Evolutionary conservation across 2,329 filamentous ascomycete species (phyloP).

Genomic region (Aureobasidium mangrovei): DNA sequence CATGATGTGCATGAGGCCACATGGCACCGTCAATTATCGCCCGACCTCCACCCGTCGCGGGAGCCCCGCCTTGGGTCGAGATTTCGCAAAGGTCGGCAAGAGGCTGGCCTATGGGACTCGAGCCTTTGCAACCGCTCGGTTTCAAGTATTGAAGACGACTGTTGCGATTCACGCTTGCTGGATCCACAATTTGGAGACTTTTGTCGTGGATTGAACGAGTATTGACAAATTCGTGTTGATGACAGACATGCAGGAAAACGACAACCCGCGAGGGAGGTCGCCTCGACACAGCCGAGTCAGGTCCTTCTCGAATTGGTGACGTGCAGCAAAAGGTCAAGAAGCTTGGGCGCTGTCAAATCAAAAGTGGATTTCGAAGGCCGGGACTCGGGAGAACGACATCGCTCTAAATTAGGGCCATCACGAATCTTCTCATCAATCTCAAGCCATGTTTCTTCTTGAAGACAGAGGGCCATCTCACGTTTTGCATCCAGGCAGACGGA

Average conservation of each 20-base stretch:
- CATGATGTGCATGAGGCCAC: slow-evolving; percentile 11
- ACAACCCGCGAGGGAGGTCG: background rate
- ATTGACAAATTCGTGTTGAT: background rate
- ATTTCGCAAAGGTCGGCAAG: background rate
- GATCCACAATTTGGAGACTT: too few relatives aligned
- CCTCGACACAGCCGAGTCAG: slow-evolving; percentile 1
- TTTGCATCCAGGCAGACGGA: background rate
- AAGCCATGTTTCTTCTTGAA: background rate
- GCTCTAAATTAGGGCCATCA: slow-evolving; percentile 1
- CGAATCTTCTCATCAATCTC: background rate
- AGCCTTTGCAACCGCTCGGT: too few relatives aligned
- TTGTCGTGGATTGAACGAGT: background rate
- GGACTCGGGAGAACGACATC: slow-evolving; percentile 3
- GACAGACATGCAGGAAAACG: background rate
- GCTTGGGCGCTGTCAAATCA: slow-evolving; percentile 9
- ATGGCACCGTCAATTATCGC: slow-evolving; percentile 2
- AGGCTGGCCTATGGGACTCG: background rate
- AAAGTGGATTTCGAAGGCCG: background rate
- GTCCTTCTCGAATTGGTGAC: slow-evolving; percentile 1
- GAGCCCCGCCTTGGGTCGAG: slow-evolving; percentile 3
- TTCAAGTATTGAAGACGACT: too few relatives aligned
- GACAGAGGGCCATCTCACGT: background rate
- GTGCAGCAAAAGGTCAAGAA: slow-evolving; percentile 8
- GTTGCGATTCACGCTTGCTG: too few relatives aligned
- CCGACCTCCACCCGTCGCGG: slow-evolving; percentile 1